phyloP scores from a whole-genome alignment of 169 alveolate species.

The Cryptosporidium felis region DNA sequence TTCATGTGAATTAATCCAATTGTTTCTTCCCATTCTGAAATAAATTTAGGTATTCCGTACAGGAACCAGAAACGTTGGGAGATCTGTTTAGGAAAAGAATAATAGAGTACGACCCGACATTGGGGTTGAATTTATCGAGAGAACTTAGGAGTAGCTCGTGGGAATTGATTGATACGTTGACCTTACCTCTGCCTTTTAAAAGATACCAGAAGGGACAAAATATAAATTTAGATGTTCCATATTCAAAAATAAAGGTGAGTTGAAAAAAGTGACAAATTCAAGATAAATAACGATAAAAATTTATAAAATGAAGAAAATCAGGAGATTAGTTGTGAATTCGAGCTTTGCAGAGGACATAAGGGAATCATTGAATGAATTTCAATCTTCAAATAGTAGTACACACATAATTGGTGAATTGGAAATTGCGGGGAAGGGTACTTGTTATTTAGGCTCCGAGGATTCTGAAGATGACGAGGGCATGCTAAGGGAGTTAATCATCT shows the following conservation, averaged over 20 bases:
- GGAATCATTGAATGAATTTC: not conserved
- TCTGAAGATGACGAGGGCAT: not conserved
- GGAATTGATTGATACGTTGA: constrained; percentile 44
- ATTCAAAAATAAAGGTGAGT: constrained; percentile 12
- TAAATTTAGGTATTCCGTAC: constrained; percentile 30
- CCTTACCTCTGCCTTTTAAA: constrained; percentile 29
- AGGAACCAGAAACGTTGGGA: not conserved
- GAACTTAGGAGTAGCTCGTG: not conserved
- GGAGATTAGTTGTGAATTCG: constrained; percentile 1
- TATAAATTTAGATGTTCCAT: constrained; percentile 1
- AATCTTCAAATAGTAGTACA: not conserved
- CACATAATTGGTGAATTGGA: not conserved
- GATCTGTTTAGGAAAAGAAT: constrained; percentile 17
- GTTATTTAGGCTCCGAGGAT: no score
- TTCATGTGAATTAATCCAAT: not conserved
- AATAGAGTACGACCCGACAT: constrained; percentile 10
- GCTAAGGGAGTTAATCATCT: not conserved
- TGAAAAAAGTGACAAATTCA: not conserved
- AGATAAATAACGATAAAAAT: not conserved
- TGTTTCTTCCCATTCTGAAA: not conserved
- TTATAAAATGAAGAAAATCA: not conserved
- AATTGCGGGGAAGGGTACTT: not conserved
- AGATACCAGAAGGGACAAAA: not conserved
- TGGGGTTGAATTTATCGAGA: constrained; percentile 17
- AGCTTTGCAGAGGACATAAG: not conserved